Conservation (phyloP, 192 early-diverging fungal species). For the Coemansia nantahalensis region DNA sequence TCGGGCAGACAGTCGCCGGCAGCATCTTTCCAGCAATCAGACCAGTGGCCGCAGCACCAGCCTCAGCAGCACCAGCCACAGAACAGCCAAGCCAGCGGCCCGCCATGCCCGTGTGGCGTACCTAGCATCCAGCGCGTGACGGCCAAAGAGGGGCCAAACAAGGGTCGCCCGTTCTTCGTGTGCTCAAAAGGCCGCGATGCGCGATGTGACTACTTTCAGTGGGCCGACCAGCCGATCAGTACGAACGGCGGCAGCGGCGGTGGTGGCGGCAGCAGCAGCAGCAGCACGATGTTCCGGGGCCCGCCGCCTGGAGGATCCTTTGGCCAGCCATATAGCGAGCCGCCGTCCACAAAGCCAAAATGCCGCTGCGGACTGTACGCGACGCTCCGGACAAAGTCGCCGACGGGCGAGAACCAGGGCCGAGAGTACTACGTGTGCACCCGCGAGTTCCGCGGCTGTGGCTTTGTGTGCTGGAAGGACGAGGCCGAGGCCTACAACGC, state of each 20-base stretch:
- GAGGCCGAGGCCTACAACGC: constrained; percentile 22
- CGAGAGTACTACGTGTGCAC: constrained; percentile 55
- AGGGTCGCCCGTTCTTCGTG: constrained; percentile 56
- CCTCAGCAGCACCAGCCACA: background rate
- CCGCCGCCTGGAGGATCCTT: background rate
- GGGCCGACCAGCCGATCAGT: constrained; percentile 52
- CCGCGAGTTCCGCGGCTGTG: constrained; percentile 37
- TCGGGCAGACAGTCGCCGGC: too few species aligned
- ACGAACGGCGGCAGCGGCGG: constrained; percentile 3
- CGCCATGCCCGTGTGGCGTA: constrained; percentile 49
- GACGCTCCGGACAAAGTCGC: constrained; percentile 9
- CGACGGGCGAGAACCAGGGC: constrained; percentile 45
- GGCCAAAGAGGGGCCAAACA: constrained; percentile 56
- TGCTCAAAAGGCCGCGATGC: constrained; percentile 42
- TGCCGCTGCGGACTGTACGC: constrained; percentile 56
- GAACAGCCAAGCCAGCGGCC: constrained; percentile 4
- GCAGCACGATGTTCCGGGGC: background rate
- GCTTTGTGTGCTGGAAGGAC: constrained; percentile 41
- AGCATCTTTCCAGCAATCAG: too few species aligned
- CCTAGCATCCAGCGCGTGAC: constrained; percentile 41
- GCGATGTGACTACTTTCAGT: constrained; percentile 59
- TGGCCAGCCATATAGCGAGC: background rate
- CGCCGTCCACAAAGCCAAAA: constrained; percentile 28
- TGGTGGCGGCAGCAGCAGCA: background rate
- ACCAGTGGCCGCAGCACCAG: constrained; percentile 13